Conservation (phyloP, 106 monocot genomes). For the Allium cepa region DNA sequence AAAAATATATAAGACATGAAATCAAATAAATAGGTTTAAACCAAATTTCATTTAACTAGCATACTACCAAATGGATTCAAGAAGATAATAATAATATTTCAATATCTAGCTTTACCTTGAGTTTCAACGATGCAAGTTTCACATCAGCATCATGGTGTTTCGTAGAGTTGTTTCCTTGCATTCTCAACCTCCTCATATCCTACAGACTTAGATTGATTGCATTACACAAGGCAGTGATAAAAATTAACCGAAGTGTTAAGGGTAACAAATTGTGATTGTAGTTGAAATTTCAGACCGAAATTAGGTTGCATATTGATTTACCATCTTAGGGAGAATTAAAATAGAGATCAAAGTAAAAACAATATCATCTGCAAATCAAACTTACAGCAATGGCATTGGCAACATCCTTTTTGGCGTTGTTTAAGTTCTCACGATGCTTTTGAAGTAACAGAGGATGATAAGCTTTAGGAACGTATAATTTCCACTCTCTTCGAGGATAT, state of each 20-base stretch:
- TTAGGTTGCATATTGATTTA: too few relatives aligned
- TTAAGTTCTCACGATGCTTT: constrained; percentile 44
- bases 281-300: neutral
- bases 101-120: constrained; percentile 22
- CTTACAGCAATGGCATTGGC: constrained; percentile 55
- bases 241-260: neutral
- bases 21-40: too few relatives aligned
- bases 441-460: constrained; percentile 72
- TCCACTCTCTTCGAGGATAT: constrained; percentile 40
- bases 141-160: constrained; percentile 21
- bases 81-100: too few relatives aligned
- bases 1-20: neutral
- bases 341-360: neutral
- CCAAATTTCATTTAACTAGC: too few relatives aligned
- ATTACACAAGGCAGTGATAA: neutral
- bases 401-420: constrained; percentile 51
- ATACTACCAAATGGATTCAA: too few relatives aligned
- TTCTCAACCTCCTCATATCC: constrained; percentile 62
- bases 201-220: constrained; percentile 15
- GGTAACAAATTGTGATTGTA: constrained; percentile 1
- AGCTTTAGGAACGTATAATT: constrained; percentile 56
- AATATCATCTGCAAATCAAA: constrained; percentile 8
- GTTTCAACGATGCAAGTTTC: constrained; percentile 34
- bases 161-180: constrained; percentile 28
- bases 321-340: neutral